These are phyloP conservation scores for Aspergillus panamensis DNA, from an alignment of 495 filamentous ascomycete species.

Conservation along the genomic window DNA sequence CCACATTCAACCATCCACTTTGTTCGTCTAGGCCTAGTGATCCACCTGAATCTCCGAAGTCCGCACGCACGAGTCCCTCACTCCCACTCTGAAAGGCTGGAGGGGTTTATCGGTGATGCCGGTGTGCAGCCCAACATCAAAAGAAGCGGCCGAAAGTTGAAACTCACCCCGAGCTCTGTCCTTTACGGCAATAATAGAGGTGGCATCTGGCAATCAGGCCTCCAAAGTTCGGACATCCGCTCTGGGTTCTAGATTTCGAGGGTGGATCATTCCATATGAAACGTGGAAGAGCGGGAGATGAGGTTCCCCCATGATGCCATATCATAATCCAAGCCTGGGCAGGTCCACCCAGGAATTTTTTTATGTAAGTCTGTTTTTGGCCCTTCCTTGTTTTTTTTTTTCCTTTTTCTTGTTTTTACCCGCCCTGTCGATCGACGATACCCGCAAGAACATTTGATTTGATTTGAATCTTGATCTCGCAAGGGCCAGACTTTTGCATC, in stretches of 20 bases:
- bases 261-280: neutral
- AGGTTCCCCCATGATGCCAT: constrained; percentile 1
- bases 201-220: neutral
- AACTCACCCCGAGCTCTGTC: too few species aligned
- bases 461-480: too few species aligned
- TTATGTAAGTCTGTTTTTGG: neutral
- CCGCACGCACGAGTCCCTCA: too few species aligned
- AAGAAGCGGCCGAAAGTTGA: too few species aligned
- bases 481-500: too few species aligned
- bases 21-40: neutral
- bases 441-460: neutral
- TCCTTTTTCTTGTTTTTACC: neutral
- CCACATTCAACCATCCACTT: neutral
- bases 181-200: too few species aligned
- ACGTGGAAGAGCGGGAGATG: neutral
- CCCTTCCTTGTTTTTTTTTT: neutral
- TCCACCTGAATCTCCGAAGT: neutral
- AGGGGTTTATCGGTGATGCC: too few species aligned
- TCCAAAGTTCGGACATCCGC: neutral
- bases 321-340: neutral
- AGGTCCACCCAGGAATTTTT: neutral
- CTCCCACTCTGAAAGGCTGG: too few species aligned
- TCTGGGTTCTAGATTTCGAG: neutral
- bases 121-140: too few species aligned
- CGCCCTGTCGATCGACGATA: neutral